Conservation (phyloP, 225 moss, liverwort and hornwort species). For the Physcomitrium patens region DNA sequence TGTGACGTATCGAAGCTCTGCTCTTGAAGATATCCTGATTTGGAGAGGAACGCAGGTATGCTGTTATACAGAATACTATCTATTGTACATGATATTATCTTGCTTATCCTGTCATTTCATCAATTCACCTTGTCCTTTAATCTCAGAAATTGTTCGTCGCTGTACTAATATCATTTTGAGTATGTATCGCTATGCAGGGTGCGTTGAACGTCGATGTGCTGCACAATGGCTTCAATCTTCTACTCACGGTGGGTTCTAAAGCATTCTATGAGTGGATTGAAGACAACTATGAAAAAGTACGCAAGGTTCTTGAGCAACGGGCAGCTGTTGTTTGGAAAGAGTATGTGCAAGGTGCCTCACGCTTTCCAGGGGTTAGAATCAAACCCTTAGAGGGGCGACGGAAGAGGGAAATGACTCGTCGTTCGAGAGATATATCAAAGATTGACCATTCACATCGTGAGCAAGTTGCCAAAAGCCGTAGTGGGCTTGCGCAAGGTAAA, state of each 20-base stretch:
- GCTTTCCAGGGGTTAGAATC: conserved; percentile 76
- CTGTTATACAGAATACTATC: too few species aligned
- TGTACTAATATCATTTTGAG: conserved; percentile 17
- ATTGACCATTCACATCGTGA: conserved; percentile 72
- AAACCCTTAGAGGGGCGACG: conserved; percentile 81
- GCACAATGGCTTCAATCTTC: conserved; percentile 85
- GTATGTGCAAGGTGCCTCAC: conserved; percentile 73
- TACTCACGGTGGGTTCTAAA: conserved; percentile 50
- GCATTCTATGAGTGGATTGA: conserved; percentile 80
- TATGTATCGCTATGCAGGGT: conserved; percentile 41
- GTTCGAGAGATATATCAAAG: conserved; percentile 67
- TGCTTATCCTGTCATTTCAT: not conserved
- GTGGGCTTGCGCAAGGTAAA: conserved; percentile 55
- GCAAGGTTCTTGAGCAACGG: conserved; percentile 71
- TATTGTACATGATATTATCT: conserved; percentile 1
- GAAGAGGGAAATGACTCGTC: conserved; percentile 88
- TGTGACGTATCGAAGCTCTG: conserved; percentile 62
- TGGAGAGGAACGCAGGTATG: conserved; percentile 78
- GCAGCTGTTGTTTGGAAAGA: conserved; percentile 77
- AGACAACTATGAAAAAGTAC: conserved; percentile 50
- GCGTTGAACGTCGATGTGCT: conserved; percentile 63
- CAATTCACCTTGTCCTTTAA: not conserved
- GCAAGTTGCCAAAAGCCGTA: conserved; percentile 58
- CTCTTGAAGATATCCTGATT: conserved; percentile 84
- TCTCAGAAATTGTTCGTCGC: not conserved